Evolutionary conservation across 1,284 basidiomycete species (phyloP), one percentile per base, ranked within the genome.

Genomic region (Neolentinus lepideus): DNA sequence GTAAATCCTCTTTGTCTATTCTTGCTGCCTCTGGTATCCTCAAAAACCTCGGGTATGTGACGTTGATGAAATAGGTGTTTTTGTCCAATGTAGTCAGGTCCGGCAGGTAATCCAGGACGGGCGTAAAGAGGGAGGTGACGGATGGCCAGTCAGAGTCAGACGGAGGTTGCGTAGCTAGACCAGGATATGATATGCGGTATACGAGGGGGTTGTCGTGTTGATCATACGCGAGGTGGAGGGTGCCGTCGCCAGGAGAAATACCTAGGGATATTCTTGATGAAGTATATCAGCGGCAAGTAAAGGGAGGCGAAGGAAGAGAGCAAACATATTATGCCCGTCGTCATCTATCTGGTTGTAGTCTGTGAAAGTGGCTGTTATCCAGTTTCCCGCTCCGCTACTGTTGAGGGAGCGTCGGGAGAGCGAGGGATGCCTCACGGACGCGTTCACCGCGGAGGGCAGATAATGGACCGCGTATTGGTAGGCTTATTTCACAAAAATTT

Each of bases 391-490:
- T 47, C 21, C 3, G 27, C 22, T n/a, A 24, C 56, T 52, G 19
- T 54, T 43, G 2, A 73, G 59, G 2, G 63, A 46, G 9, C 72
- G 63, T 12, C 73, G 64, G 0, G 68, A 65, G 2, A 74, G 58
- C 12, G 61, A 63, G 9, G 71, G 68, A 53, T 73, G 69, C 43
- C 74, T 64, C 27, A 72, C 61, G n/a, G 70, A 72, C 6, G 63
- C 56, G 54, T 75, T 74, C 2, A 59, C 50, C 2, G 64, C 47
- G 51, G 63, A 62, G 2, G 66, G 59, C 14, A 67, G 58, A 63
- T 73, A 77, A 47, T 70, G 69, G 0, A 65, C 72, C 8, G 69
- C 73, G 54, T 76, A 75, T 56, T 77, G 75, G 56, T 68, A 75
- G 0, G 68, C 72, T 75, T 52, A 24, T 10, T 43, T n/a, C 35